Base-by-base conservation (phyloP, 306 rosid species). In the Gleditsia sinensis region DNA sequence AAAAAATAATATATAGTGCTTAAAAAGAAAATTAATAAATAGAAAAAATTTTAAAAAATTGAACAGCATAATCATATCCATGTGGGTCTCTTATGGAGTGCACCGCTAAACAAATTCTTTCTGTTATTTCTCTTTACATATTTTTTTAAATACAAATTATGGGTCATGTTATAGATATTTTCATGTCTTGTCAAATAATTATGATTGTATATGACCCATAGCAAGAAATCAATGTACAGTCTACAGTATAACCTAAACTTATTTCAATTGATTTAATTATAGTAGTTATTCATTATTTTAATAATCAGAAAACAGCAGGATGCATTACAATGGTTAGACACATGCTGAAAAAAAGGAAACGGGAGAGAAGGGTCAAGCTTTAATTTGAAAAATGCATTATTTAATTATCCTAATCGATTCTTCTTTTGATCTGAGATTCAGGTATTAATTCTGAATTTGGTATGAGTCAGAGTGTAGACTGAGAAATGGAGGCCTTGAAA, bases 401-500 rank as follows among this genome's bases (percentile, higher is more conserved):
- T 59, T 32, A 49, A 11, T 6, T 32, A 49, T 30, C 14, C 13
- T 72, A 62, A 59, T 67, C 39, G 37, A 46, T 60, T 55, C 25
- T 58, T 55, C 19, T 9, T 69, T 16, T 37, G 39, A 50, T 14
- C 10, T 72, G 11, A 13, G 58, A 62, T 77, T 80, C 42, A 63
- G 66, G 77, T 69, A 34, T 34, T 5, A 53, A 36, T 25, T 69
- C 37, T 43, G n/a, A 24, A 30, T 66, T 65, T 75, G 17, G 30
- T 24, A 39, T 20, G 30, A 19, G 42, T 13, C 24, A 6, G 9
- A 2, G 49, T 48, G 42, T 37, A 14, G 59, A 58, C 57, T 30
- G 39, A 58, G 34, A 17, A 39, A 94, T 91, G 97, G 97, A 94
- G 36, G 96, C 97, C 56, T 58, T 91, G 77, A 77, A 50, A 61